Evolutionary conservation across 2,329 filamentous ascomycete genomes (phyloP), one percentile per base, ranked within the genome.

Genomic region (Fusarium sp.): DNA sequence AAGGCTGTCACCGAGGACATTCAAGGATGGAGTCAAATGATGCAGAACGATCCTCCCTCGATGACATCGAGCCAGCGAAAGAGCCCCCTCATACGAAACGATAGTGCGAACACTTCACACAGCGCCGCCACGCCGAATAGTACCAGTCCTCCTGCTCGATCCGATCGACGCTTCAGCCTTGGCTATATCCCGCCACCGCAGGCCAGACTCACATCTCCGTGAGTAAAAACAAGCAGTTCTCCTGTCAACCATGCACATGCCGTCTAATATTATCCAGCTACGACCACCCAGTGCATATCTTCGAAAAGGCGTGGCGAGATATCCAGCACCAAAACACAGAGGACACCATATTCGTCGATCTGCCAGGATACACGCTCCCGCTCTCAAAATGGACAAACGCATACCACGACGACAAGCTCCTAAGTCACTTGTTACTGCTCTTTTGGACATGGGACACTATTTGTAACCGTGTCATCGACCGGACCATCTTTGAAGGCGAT

Each of bases 401-500:
- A 8, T 36, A 38, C 14, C 31, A 65, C 6, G 55, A 69, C 6
- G 47, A 69, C 22, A 65, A 52, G 15, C 45, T 69, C 24, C 22
- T 69, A 4, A 69, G 36, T 2, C 65, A 68, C 17, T 53, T 68
- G 7, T 3, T 68, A 3, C 34, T 60, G 7, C 28, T 68, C 17
- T 68, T 68, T 11, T 68, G 64, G 64, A 49, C 64, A 5, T 68
- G 65, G 65, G 58, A 60, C 22, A 68, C 64, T 6, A 17, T 49
- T 13, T 65, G 65, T 11, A 65, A 65, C 24, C 64, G 54, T 8
- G n/a, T 65, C 9, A 56, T 68, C 19, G 58, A 65, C n/a, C 40
- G 64, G 36, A 33, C 54, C 11, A 60, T 65, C 22, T 68, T 68
- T 11, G 65, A 68, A n/a, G 50, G 60, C 6, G 65, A 68, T n/a